Base-by-base conservation (phyloP, 176 grass and related monocot genomes). In the Musa troglodytarum region DNA sequence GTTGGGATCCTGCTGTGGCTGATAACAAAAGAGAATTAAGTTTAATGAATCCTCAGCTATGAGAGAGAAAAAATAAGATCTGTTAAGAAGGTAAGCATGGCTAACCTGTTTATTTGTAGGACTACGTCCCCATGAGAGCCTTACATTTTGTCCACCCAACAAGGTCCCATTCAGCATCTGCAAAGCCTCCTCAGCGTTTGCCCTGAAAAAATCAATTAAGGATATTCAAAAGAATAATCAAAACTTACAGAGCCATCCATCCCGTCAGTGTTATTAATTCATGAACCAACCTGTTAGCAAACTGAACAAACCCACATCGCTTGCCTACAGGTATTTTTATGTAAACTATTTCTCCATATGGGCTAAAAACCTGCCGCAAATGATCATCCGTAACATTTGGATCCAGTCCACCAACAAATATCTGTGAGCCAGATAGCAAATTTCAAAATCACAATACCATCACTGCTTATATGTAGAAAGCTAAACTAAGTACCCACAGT, bases 161-260 rank as follows among this genome's bases (percentile, higher is more conserved):
- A 80, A 67, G 73, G 73, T 83, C 54, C 70, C 82, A 80, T 91
- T 85, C 61, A 91, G 77, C 77, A 82, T 72, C 76, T 22, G 75
- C 11, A 83, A 52, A 10, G 88, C 88, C 64, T 87, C 82, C 64
- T 85, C 85, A 77, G 85, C 85, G 63, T 76, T 85, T 64, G 88
- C 58, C 62, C 88, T 91, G 72, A 49, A 11, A 85, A 21, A 75
- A 11, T 71, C 2, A 65, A 54, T 53, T 65, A 3, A 65, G 17
- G 3, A 59, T 49, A 11, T 76, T 3, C 17, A 25, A 15, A 3
- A 22, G 25, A 11, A 22, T 22, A 9, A 28, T 65, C 9, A 25
- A 23, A 65, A 65, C 11, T 28, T 65, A 29, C 24, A 24, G 20
- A 25, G 11, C 25, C 4, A 13, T 11, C 63, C 16, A 72, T 53